Conservation (phyloP, 208 protist species). For the Acanthamoeba royreba region DNA sequence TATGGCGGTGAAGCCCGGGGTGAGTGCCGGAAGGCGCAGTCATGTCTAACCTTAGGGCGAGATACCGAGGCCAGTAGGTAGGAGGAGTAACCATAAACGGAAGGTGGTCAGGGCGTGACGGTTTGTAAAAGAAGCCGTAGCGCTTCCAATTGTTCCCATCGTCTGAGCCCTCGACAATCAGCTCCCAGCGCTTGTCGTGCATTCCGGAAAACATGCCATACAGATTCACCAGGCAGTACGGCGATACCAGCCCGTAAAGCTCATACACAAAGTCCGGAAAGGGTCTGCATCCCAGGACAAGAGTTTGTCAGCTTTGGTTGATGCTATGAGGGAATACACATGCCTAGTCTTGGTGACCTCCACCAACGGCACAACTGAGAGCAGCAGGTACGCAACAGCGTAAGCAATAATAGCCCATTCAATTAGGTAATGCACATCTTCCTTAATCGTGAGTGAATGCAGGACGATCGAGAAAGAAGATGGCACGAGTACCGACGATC, state of each 20-base stretch:
- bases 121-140: conserved; percentile 33
- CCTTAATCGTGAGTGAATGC: too few relatives aligned
- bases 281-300: too few relatives aligned
- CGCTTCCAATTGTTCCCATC: not conserved
- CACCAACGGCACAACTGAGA: not conserved
- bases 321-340: too few relatives aligned
- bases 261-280: not conserved
- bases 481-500: too few relatives aligned
- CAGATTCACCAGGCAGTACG: conserved; percentile 42
- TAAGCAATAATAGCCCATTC: not conserved
- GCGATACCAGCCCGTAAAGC: not conserved
- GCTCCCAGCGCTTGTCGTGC: conserved; percentile 35
- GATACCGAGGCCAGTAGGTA: conserved; percentile 9
- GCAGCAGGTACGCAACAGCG: not conserved
- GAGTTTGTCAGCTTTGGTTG: too few relatives aligned
- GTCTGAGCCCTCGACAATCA: not conserved
- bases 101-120: not conserved
- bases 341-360: not conserved
- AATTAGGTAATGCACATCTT: not conserved
- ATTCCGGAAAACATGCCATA: conserved; percentile 29
- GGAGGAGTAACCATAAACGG: not conserved
- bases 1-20: too few relatives aligned
- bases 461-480: not conserved
- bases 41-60: too few relatives aligned
- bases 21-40: too few relatives aligned